These are phyloP conservation scores for Kodamaea restingae DNA, from an alignment of 805 yeast species.

Conservation along the genomic window DNA sequence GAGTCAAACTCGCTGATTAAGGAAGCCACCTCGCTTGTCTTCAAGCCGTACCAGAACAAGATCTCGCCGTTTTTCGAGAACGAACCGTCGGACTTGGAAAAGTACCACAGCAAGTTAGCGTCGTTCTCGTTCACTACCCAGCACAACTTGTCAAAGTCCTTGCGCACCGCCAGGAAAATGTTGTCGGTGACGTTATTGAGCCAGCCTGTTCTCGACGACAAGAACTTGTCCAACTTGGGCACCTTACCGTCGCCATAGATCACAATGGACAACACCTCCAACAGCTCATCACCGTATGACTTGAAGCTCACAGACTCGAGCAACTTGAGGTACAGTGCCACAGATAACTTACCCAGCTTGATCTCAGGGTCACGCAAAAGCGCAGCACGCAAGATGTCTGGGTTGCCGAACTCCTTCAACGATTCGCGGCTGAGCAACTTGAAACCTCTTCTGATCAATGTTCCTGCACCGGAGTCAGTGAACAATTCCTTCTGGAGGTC, in stretches of 20 bases:
- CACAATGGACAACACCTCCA: conserved; percentile 90
- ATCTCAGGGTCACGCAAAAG: conserved; percentile 75
- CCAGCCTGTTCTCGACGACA: conserved; percentile 91
- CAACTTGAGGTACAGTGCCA: conserved; percentile 74
- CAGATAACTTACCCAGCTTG: conserved; percentile 63
- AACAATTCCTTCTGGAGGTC: conserved; percentile 96
- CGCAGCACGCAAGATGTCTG: conserved; percentile 75
- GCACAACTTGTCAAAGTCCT: conserved; percentile 68
- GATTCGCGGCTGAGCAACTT: conserved; percentile 71
- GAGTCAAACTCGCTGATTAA: conserved; percentile 53
- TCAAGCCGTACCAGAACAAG: conserved; percentile 92
- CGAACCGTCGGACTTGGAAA: conserved; percentile 90
- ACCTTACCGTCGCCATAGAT: conserved; percentile 46
- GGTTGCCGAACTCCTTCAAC: conserved; percentile 61
- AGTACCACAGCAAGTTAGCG: conserved; percentile 87
- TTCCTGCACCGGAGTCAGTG: conserved; percentile 99
- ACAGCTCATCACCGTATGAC: conserved; percentile 92
- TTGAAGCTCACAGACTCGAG: conserved; percentile 62
- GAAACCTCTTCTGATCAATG: conserved; percentile 95
- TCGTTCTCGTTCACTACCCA: conserved; percentile 93
- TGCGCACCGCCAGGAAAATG: conserved; percentile 75
- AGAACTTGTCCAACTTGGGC: conserved; percentile 77
- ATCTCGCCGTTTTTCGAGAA: conserved; percentile 85
- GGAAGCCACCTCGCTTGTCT: conserved; percentile 56
- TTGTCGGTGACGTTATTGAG: conserved; percentile 95